These are phyloP conservation scores for Neltuma alba DNA, from an alignment of 306 rosid genomes.

Conservation along the genomic window DNA sequence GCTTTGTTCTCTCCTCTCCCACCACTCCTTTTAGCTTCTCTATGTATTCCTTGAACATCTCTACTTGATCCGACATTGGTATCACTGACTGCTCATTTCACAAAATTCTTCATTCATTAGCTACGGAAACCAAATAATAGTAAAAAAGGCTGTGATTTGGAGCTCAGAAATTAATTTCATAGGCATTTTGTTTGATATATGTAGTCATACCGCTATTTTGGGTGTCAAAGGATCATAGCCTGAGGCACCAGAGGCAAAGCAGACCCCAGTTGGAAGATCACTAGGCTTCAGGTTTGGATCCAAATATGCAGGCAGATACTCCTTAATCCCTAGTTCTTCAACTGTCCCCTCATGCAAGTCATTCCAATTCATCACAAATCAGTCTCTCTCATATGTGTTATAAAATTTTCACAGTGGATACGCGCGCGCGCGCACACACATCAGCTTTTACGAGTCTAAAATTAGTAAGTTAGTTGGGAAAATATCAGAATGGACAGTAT, in stretches of 20 bases:
- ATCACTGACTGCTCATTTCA: slow-evolving; percentile 48
- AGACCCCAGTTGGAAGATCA: slow-evolving; percentile 66
- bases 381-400: background rate
- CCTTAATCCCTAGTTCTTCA: slow-evolving; percentile 65
- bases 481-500: too few relatives aligned
- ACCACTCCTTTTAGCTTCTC: slow-evolving; percentile 49
- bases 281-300: slow-evolving; percentile 55
- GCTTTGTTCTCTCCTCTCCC: slow-evolving; percentile 56
- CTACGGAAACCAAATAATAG: background rate
- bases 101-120: background rate
- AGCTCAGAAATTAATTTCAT: too few relatives aligned
- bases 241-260: slow-evolving; percentile 86
- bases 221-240: slow-evolving; percentile 88
- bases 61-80: slow-evolving; percentile 52
- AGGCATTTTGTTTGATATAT: background rate
- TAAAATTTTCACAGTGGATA: too few relatives aligned
- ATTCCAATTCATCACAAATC: background rate
- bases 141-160: background rate
- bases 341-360: slow-evolving; percentile 36
- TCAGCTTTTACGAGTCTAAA: background rate
- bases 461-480: too few relatives aligned
- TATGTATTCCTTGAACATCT: slow-evolving; percentile 69
- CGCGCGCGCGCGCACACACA: too few relatives aligned
- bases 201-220: slow-evolving; percentile 43
- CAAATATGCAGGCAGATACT: slow-evolving; percentile 62